phyloP scores from a whole-genome alignment of 2,329 filamentous ascomycete species.

The Hypoxylon sp. region DNA sequence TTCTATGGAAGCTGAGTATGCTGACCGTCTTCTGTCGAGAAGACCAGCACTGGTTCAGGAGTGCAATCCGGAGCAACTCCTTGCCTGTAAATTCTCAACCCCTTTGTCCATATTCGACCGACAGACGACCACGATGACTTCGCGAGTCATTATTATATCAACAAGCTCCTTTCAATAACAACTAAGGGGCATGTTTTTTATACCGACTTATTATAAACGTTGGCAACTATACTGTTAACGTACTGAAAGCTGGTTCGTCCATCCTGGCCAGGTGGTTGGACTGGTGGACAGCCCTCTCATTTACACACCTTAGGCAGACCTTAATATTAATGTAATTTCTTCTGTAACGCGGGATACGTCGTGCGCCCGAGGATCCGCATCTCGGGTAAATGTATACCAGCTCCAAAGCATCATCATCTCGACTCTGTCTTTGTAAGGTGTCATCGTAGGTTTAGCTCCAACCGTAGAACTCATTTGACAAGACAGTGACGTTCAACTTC shows the following conservation, averaged over 20 bases:
- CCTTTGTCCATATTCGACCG: background rate
- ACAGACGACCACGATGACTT: background rate
- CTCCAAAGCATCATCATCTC: background rate
- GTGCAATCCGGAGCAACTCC: slow-evolving; percentile 13
- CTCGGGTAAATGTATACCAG: background rate
- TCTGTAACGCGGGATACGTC: too few species aligned
- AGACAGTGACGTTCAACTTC: slow-evolving; percentile 4
- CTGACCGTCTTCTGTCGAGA: background rate
- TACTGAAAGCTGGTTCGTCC: background rate
- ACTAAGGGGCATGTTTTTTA: background rate
- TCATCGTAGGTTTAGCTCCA: slow-evolving; percentile 34
- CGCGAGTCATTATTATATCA: background rate
- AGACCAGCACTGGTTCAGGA: background rate
- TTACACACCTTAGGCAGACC: background rate
- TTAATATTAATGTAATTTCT: background rate
- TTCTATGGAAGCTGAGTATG: slow-evolving; percentile 5
- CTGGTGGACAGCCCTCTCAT: slow-evolving; percentile 2
- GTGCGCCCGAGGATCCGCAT: too few species aligned
- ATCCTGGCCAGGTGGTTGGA: slow-evolving; percentile 23
- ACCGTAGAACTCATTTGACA: slow-evolving; percentile 34
- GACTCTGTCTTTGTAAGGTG: background rate
- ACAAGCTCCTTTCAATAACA: background rate
- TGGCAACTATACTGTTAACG: background rate
- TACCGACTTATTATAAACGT: background rate
- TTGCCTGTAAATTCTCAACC: slow-evolving; percentile 1